phyloP scores from a whole-genome alignment of 2,329 filamentous ascomycete species.

The Aspergillus brunneoviolaceus region DNA sequence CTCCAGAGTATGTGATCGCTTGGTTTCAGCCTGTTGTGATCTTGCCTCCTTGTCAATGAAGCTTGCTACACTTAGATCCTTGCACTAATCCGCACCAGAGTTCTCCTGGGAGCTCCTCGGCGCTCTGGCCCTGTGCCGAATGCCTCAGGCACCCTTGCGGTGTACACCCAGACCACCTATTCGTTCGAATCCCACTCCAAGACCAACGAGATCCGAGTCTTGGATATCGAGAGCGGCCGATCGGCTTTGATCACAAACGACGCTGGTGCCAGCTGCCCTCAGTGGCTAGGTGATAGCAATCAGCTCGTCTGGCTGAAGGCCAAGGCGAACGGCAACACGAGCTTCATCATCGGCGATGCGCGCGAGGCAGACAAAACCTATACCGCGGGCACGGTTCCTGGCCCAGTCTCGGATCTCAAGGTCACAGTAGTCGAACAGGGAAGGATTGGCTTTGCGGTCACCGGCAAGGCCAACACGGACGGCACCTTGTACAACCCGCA shows the following conservation, averaged over 20 bases:
- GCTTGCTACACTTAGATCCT: background rate
- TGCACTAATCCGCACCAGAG: constrained; percentile 29
- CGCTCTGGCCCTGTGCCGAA: constrained; percentile 48
- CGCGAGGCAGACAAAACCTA: constrained; percentile 42
- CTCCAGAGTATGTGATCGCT: constrained; percentile 37
- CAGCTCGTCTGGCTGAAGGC: constrained; percentile 49
- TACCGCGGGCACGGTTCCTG: constrained; percentile 47
- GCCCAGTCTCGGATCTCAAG: constrained; percentile 49
- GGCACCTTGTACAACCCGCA: constrained; percentile 52
- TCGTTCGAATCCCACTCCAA: constrained; percentile 51
- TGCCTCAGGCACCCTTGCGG: constrained; percentile 46
- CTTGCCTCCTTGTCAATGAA: background rate
- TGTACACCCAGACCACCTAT: constrained; percentile 51
- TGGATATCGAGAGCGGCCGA: constrained; percentile 44
- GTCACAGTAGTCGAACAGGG: constrained; percentile 43
- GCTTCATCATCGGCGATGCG: constrained; percentile 46
- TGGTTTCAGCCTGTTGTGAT: too few relatives aligned
- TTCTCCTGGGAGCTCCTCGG: constrained; percentile 49
- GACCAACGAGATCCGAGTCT: constrained; percentile 47
- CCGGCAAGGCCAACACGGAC: constrained; percentile 49
- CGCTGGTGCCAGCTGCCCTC: constrained; percentile 45
- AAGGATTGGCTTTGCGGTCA: constrained; percentile 47
- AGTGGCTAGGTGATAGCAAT: constrained; percentile 46
- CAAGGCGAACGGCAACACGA: constrained; percentile 48
- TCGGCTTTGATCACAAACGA: constrained; percentile 47